Base-by-base conservation (phyloP, 2,329 filamentous ascomycete species). In the Colletotrichum lini region DNA sequence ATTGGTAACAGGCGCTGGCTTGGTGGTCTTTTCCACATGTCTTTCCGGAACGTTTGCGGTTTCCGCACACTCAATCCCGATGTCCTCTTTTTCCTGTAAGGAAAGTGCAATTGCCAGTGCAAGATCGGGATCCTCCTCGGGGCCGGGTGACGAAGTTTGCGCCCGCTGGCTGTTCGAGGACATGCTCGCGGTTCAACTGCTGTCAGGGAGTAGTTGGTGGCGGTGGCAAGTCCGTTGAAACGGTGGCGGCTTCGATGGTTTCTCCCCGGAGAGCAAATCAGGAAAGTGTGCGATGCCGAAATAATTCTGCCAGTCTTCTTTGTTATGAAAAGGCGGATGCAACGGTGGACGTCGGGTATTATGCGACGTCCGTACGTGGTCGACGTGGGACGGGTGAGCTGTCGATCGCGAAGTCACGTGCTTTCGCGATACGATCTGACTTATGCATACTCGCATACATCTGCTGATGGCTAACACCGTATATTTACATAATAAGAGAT, bases 91-190 rank as follows among this genome's bases (percentile, higher is more conserved):
- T 57, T 80, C 77, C 67, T 80, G 78, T 18, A 91, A 81, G 10
- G 89, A 91, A 38, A 91, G 79, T 18, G 86, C 89, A 68, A 93
- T 90, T 40, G 91, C 90, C 83, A 84, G 38, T 85, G 85, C n/a
- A 92, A 79, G 40, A 49, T 90, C 88, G 70, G 89, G 88, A 62
- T 92, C 88, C 23, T 90, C 87, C 56, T 88, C 85, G 30, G 79
- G 79, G 30, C 50, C 49, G 59, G 65, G 52, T 30, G 69, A 64
- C 26, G 30, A 26, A 40, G 65, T 56, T 35, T 10, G 58, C 52
- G 40, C 50, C 47, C 4, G 52, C 15, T 59, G 21, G 47, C 40
- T n/a, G 26, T 44, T 30, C 30, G 52, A 49, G 30, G 38, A 52
- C 69, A 72, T 72, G 3, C 6, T 68, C 26, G 13, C 40, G 21